Conservation (phyloP, 2,329 filamentous ascomycete genomes). For the Fusarium haematococcum region DNA sequence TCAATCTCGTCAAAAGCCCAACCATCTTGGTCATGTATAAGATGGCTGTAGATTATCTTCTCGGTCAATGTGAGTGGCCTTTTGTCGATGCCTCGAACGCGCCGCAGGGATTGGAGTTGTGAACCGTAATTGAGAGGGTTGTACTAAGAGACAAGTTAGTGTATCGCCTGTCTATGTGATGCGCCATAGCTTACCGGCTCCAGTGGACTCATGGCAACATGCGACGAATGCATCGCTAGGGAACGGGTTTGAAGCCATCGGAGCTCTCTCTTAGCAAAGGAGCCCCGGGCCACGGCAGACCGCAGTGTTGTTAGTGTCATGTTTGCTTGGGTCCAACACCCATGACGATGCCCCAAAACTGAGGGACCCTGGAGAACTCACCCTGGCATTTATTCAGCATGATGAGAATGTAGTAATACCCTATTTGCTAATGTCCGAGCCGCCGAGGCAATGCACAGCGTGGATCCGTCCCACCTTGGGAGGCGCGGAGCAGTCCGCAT, state of each 20-base stretch:
- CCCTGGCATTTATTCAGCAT: background rate
- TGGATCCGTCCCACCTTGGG: background rate
- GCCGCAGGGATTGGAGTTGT: slow-evolving; percentile 23
- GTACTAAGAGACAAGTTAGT: slow-evolving; percentile 12
- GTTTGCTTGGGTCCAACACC: background rate
- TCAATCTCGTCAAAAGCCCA: slow-evolving; percentile 46
- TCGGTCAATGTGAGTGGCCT: slow-evolving; percentile 52
- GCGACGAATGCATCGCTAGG: slow-evolving; percentile 10
- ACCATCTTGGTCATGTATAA: slow-evolving; percentile 44
- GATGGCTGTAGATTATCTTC: slow-evolving; percentile 54
- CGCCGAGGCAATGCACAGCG: background rate
- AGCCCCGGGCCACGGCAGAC: background rate
- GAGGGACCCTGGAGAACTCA: background rate
- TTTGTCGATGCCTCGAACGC: slow-evolving; percentile 23
- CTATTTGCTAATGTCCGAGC: background rate
- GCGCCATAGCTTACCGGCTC: slow-evolving; percentile 19
- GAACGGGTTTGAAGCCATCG: background rate
- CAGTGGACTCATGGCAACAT: slow-evolving; percentile 37
- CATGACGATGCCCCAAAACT: background rate
- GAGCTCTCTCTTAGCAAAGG: background rate
- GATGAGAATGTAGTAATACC: background rate
- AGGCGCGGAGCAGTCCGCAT: slow-evolving; percentile 3
- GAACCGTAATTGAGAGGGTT: slow-evolving; percentile 33
- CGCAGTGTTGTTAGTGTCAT: slow-evolving; percentile 2
- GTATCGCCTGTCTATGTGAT: background rate